Base-by-base conservation (phyloP, 306 rosid species). In the Dryas octopetala region DNA sequence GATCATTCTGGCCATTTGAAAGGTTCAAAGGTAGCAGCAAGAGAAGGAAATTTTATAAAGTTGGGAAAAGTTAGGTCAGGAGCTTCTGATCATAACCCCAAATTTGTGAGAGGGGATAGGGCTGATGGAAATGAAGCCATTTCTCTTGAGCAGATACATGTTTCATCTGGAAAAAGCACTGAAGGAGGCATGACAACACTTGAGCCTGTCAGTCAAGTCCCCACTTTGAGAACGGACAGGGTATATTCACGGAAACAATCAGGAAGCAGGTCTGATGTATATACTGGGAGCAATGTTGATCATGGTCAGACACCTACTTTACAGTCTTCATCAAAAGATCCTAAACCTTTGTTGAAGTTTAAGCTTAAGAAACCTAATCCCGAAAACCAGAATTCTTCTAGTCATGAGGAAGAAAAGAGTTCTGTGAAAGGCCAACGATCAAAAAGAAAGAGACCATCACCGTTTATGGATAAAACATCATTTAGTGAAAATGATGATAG, bases 391-490 rank as follows among this genome's bases (percentile, higher is more conserved):
- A 86, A 68, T 87, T 85, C 88, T 79, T 62, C 85, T 69, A 85
- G 68, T 50, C 89, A 5, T 28, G 98, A 90, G 83, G 98, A 89
- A 81, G 97, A 92, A 70, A 92, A 79, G 82, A 90, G 81, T 66
- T 83, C 82, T 23, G 83, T 90, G 74, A 96, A 96, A 85, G 99
- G 99, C 47, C 99, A 92, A 68, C 89, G 99, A 80, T 96, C 99
- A 10, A 96, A 96, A 85, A 83, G 99, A 80, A 96, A 92, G 88
- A 86, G 97, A 73, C 92, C 98, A 16, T 90, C 93, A 38, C 88
- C 91, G 32, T 84, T 89, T 17, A 67, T 82, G 69, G 98, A 91
- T 73, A 94, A 86, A 83, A 26, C 74, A 55, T 76, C 86, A 2
- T 75, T 82, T 70, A 83, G 82, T 55, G 96, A 81, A 66, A 85